Evolutionary conservation across 345 rosid species (phyloP).

Genomic region (Populus simonii): DNA sequence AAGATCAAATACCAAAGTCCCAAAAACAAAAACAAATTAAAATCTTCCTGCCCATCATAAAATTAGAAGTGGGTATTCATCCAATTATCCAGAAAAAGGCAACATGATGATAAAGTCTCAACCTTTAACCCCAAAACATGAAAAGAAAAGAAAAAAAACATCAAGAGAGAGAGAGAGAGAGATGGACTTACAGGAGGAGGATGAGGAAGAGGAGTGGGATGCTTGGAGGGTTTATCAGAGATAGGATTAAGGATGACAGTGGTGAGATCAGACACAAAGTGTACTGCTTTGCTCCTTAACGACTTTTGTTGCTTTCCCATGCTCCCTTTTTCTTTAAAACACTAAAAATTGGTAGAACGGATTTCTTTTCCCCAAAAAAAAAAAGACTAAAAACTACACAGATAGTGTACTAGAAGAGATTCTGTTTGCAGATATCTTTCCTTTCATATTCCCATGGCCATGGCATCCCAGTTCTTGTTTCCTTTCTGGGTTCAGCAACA

Average conservation of each 20-base stretch:
- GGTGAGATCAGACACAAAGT: conserved; percentile 93
- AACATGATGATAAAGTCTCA: neutral
- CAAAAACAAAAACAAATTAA: neutral
- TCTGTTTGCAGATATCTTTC: neutral
- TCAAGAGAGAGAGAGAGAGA: conserved; percentile 12
- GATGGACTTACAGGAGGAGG: conserved; percentile 27
- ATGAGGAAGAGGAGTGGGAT: conserved; percentile 29
- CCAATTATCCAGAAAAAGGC: neutral
- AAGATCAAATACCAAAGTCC: neutral
- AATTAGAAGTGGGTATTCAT: neutral
- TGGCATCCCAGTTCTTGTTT: neutral
- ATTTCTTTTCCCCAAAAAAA: neutral
- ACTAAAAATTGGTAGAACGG: neutral
- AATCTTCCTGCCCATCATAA: neutral
- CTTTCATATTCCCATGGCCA: neutral
- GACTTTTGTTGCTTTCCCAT: conserved; percentile 53
- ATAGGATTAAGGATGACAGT: conserved; percentile 89
- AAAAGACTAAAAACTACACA: neutral
- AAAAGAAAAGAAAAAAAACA: neutral
- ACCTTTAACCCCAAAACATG: neutral
- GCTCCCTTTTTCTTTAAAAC: no score
- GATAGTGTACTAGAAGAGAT: neutral
- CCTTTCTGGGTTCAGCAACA: neutral
- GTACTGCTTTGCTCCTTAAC: conserved; percentile 82
- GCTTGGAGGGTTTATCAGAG: conserved; percentile 65